Percentiles rank a stretch among this genome's conserved stretches.
Evolutionary conservation across 495 filamentous ascomycete species (phyloP).

Genomic region (Podospora anserina): DNA sequence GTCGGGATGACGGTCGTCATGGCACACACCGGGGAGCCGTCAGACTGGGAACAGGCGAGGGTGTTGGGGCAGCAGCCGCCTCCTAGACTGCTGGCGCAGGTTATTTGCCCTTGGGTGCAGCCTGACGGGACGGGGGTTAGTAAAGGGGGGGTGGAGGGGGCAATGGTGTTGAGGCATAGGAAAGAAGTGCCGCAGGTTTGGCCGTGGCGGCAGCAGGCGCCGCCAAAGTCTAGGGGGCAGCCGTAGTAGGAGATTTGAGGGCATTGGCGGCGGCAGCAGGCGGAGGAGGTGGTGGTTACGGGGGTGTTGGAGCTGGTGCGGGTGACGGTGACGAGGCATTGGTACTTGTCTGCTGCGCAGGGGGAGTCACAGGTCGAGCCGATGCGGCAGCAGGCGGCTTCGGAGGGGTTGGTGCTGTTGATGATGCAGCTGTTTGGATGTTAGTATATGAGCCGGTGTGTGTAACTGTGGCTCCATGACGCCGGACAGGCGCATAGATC

Average conservation of each 20-base stretch:
- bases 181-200: constrained; percentile 30
- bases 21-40: constrained; percentile 48
- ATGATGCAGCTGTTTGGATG: constrained; percentile 31
- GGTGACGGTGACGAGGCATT: constrained; percentile 25
- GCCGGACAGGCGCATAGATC: neutral
- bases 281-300: constrained; percentile 21
- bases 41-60: constrained; percentile 62
- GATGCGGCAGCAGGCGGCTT: constrained; percentile 38
- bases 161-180: constrained; percentile 29
- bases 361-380: constrained; percentile 36
- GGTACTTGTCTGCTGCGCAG: constrained; percentile 26
- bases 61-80: constrained; percentile 74
- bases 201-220: constrained; percentile 45
- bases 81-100: constrained; percentile 62
- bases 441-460: neutral
- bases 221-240: constrained; percentile 41
- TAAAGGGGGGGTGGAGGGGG: constrained; percentile 19
- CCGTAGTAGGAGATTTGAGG: constrained; percentile 35
- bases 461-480: neutral
- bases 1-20: constrained; percentile 43
- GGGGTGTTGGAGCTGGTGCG: constrained; percentile 17
- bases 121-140: constrained; percentile 35
- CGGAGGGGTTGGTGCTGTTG: constrained; percentile 17
- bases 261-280: constrained; percentile 43
- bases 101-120: constrained; percentile 71